These are phyloP conservation scores for Hibiscus tridactylites DNA, from an alignment of 345 rosid genomes.

Conservation along the genomic window DNA sequence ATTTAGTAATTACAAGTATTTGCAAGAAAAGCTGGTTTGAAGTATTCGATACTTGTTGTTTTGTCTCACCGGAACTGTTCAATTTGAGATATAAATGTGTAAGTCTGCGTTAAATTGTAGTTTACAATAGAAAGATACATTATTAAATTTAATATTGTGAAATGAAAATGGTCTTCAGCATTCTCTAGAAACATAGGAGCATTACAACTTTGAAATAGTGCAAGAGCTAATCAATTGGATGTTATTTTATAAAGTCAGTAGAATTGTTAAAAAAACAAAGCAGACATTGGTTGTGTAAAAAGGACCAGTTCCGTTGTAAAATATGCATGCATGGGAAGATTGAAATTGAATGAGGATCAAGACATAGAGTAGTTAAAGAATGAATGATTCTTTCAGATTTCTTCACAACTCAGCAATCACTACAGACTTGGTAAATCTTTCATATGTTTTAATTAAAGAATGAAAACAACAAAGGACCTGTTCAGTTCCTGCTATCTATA, in stretches of 20 bases:
- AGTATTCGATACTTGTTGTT: neutral
- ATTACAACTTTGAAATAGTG: neutral
- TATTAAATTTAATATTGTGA: neutral
- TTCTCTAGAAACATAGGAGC: neutral
- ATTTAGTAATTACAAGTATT: neutral
- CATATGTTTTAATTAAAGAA: neutral
- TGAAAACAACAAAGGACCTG: neutral
- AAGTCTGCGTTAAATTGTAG: too few species aligned
- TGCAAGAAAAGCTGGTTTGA: too few species aligned
- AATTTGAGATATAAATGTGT: neutral
- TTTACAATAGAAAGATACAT: too few species aligned
- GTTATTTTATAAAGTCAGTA: neutral
- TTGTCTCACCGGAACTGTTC: neutral
- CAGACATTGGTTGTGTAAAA: neutral
- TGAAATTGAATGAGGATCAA: too few species aligned
- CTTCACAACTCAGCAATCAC: too few species aligned
- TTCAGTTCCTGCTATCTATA: too few species aligned
- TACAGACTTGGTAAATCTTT: neutral
- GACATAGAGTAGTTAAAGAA: neutral
- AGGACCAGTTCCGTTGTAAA: neutral
- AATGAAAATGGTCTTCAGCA: neutral
- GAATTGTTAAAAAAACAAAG: neutral
- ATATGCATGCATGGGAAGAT: neutral
- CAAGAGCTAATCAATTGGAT: neutral
- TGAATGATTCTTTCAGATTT: too few species aligned